Evolutionary conservation across 73 alveolate genomes (phyloP), one percentile per base, ranked within the genome.

Genomic region (Effrenium voratum): DNA sequence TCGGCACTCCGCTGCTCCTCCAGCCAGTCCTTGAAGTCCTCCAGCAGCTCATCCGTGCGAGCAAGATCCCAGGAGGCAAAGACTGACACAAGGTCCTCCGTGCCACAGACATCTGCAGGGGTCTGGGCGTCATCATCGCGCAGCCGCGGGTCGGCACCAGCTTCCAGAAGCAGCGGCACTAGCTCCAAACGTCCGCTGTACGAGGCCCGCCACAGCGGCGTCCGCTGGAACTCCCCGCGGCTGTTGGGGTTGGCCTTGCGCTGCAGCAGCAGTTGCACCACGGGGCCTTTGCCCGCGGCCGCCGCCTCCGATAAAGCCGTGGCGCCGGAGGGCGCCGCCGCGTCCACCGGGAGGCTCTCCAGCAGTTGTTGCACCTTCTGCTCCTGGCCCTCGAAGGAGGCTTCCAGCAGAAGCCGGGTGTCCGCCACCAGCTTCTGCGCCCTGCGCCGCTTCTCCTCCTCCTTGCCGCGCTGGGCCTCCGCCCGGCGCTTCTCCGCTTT

Each of bases 191-290:
- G 84, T 36, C 72, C 36, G 45, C 95, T 87, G 72, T 87, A 87
- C 32, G 95, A 63, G 13, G 95, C 95, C 63, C 95, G 22, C 95
- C 95, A 87, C 66, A 87, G 50, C 2, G 95, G 95, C 80, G 95
- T 87, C 8, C 95, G 82, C 30, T 32, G 34, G 95, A 87, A 87
- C 95, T 87, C 95, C 26, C 95, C 95, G 34, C 95, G 52, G 70
- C 70, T 87, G 68, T 87, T 87, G 68, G 95, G 95, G 50, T 87
- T 87, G 45, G 95, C 95, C 95, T 87, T 87, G 38, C 95, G 59
- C 28, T 87, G 85, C 95, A 87, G 50, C 41, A 87, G 95, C 95
- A 87, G 34, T 72, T 87, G 85, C 82, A 70, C 85, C 50, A 70
- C 50, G 55, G 41, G 72, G 13, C 66, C 59, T 72, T 87, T 87